These are phyloP conservation scores for Citrus inodora DNA, from an alignment of 345 rosid genomes.

Conservation along the genomic window DNA sequence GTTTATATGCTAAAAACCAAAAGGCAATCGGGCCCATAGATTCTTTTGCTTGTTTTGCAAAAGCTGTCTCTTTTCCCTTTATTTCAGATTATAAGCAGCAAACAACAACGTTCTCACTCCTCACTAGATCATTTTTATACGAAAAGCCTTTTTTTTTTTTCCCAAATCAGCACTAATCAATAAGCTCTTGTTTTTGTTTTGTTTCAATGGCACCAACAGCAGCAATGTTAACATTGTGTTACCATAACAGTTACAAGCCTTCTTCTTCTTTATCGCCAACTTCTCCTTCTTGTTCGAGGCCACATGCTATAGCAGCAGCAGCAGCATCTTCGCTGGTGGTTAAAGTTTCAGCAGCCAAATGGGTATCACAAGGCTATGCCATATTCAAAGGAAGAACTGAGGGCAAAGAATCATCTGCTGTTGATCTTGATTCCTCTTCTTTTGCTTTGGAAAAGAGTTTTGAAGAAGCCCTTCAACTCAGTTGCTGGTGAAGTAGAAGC, in stretches of 20 bases:
- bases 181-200: background rate
- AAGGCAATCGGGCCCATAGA: background rate
- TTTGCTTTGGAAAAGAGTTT: conserved; percentile 37
- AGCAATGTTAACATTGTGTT: conserved; percentile 57
- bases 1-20: background rate
- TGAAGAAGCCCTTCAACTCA: conserved; percentile 41
- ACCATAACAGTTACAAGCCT: conserved; percentile 15
- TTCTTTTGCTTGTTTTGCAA: background rate
- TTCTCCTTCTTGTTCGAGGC: conserved; percentile 12
- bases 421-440: conserved; percentile 18
- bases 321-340: background rate
- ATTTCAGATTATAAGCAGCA: no score
- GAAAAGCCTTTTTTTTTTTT: no score
- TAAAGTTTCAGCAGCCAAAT: conserved; percentile 16
- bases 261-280: conserved; percentile 10
- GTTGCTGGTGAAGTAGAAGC: conserved; percentile 31
- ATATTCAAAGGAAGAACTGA: conserved; percentile 7
- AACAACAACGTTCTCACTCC: no score
- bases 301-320: background rate
- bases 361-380: conserved; percentile 11
- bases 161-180: no score
- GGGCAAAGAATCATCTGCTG: background rate
- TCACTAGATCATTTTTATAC: no score
- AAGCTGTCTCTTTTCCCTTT: background rate
- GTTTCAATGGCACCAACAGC: conserved; percentile 62